These are phyloP conservation scores for Camelina neglecta DNA, from an alignment of 345 rosid species.

Conservation along the genomic window DNA sequence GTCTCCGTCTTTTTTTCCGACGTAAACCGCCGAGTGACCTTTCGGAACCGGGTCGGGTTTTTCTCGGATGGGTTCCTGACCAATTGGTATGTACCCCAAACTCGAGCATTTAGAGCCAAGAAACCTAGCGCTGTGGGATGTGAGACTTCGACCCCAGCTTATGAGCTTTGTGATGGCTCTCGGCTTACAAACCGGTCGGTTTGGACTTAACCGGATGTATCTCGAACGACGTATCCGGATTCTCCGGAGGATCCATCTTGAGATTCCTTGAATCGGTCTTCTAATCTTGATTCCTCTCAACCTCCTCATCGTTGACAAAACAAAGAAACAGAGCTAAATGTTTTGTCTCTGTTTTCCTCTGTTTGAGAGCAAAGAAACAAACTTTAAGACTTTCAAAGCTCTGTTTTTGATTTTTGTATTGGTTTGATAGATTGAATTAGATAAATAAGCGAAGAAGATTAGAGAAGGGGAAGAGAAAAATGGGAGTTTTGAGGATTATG, in stretches of 20 bases:
- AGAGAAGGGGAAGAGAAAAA: not conserved
- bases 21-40: constrained; percentile 84
- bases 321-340: not conserved
- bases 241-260: constrained; percentile 55
- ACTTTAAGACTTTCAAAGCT: constrained; percentile 23
- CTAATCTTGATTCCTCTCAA: constrained; percentile 63
- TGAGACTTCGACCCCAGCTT: constrained; percentile 68
- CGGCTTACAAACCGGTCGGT: constrained; percentile 32
- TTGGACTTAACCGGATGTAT: constrained; percentile 34
- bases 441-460: not conserved
- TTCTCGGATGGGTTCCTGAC: constrained; percentile 35
- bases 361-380: not conserved
- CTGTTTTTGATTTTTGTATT: not conserved
- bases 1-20: constrained; percentile 80
- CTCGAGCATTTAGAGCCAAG: constrained; percentile 48
- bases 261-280: constrained; percentile 54
- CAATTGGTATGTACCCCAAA: constrained; percentile 55
- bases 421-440: not conserved
- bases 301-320: constrained; percentile 1
- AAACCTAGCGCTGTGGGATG: constrained; percentile 55
- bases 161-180: constrained; percentile 59
- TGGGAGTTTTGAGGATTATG: constrained; percentile 15
- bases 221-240: constrained; percentile 24
- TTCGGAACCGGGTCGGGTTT: constrained; percentile 62
- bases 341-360: constrained; percentile 15